Conservation (phyloP, 441 rosid species). For the Viola pubescens region DNA sequence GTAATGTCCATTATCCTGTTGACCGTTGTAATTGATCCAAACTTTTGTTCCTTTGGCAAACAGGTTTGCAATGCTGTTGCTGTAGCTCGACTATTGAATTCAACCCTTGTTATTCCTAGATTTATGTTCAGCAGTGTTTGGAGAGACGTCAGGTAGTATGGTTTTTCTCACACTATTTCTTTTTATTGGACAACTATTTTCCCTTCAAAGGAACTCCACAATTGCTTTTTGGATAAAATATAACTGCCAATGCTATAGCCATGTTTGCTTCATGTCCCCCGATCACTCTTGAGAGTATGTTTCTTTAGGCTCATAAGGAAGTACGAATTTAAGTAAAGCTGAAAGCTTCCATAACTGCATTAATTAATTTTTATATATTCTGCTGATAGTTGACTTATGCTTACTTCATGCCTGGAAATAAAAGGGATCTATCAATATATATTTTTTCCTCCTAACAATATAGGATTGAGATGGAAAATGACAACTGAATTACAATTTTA, state of each 20-base stretch:
- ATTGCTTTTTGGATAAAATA: constrained; percentile 1
- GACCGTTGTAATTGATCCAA: constrained; percentile 14
- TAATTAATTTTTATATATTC: too few relatives aligned
- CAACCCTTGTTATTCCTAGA: constrained; percentile 85
- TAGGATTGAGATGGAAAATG: constrained; percentile 14
- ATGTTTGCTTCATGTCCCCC: too few relatives aligned
- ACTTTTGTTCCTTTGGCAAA: constrained; percentile 15
- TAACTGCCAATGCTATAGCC: neutral
- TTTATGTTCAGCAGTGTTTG: constrained; percentile 95
- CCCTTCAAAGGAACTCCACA: neutral
- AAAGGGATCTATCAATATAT: neutral
- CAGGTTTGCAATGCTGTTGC: constrained; percentile 95
- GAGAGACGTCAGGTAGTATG: constrained; percentile 76
- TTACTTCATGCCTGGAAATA: constrained; percentile 4
- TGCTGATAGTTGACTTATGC: neutral
- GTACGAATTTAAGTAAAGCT: neutral
- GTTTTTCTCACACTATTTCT: neutral
- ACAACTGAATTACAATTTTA: constrained; percentile 26
- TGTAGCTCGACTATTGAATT: constrained; percentile 74
- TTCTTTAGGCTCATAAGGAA: neutral
- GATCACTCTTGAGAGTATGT: too few relatives aligned
- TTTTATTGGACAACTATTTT: neutral
- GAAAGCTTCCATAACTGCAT: too few relatives aligned
- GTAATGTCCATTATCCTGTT: neutral
- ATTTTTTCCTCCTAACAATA: neutral